phyloP scores from a whole-genome alignment of 2,329 filamentous ascomycete species.

The Aotearoamyces nothofagi region DNA sequence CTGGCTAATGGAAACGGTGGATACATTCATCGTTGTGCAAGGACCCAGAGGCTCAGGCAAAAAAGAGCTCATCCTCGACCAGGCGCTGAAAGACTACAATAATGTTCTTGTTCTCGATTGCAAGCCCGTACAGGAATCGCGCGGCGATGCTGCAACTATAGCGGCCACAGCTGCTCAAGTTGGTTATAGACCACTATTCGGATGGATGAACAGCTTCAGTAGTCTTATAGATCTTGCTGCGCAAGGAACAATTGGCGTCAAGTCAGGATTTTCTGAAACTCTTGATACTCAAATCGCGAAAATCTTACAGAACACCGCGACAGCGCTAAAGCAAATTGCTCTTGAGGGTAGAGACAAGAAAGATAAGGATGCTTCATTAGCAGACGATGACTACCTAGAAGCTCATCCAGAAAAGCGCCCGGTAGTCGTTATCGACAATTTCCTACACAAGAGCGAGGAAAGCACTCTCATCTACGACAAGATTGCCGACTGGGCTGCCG shows the following conservation, averaged over 20 bases:
- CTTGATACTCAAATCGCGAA: conserved; percentile 79
- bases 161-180: conserved; percentile 66
- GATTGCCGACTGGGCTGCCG: conserved; percentile 78
- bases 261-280: conserved; percentile 87
- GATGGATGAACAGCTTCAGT: conserved; percentile 89
- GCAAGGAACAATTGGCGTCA: conserved; percentile 85
- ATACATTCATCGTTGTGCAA: conserved; percentile 88
- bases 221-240: conserved; percentile 86
- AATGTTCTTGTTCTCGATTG: conserved; percentile 82
- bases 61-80: conserved; percentile 71
- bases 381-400: conserved; percentile 78
- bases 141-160: conserved; percentile 77
- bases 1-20: conserved; percentile 77
- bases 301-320: conserved; percentile 72
- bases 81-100: conserved; percentile 60
- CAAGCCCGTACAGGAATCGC: conserved; percentile 81
- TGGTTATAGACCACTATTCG: conserved; percentile 86
- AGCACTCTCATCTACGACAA: conserved; percentile 56
- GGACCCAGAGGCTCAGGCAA: conserved; percentile 87
- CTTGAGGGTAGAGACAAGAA: conserved; percentile 53
- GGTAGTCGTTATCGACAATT: conserved; percentile 84
- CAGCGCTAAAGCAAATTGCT: conserved; percentile 64
- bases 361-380: conserved; percentile 57
- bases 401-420: conserved; percentile 72
- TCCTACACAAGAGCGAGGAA: conserved; percentile 63